A percentile compares a stretch with the other conserved stretches of the same genome.
phyloP scores from a whole-genome alignment of 2,329 filamentous ascomycete genomes.

The Geosmithia flava region DNA sequence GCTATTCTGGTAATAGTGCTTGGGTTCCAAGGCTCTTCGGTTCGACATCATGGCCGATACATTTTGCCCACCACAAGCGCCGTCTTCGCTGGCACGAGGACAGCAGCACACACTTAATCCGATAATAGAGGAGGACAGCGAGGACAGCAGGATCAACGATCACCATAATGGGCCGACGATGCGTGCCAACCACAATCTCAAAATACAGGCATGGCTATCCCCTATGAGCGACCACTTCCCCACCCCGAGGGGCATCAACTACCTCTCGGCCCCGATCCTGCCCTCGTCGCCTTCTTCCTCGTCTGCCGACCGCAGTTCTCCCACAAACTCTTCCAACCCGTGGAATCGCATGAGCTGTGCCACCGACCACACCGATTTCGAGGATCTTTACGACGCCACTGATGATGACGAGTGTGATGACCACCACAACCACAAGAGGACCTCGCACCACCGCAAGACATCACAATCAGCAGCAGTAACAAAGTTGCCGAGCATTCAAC shows the following conservation, averaged over 20 bases:
- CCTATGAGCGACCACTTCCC: conserved; percentile 56
- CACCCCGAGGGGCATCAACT: conserved; percentile 55
- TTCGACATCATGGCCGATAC: conserved; percentile 33
- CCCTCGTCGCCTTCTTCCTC: conserved; percentile 47
- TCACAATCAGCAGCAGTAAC: conserved; percentile 22
- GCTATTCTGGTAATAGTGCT: conserved; percentile 15
- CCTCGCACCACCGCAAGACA: conserved; percentile 21
- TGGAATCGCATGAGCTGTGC: conserved; percentile 53
- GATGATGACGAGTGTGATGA: conserved; percentile 52
- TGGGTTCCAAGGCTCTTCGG: conserved; percentile 7
- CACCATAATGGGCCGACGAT: not conserved
- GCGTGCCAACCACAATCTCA: conserved; percentile 19
- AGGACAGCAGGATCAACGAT: conserved; percentile 18
- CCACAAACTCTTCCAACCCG: conserved; percentile 40
- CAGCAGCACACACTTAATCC: conserved; percentile 45
- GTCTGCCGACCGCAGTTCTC: conserved; percentile 40
- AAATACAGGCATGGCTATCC: conserved; percentile 45
- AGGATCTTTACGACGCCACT: conserved; percentile 79
- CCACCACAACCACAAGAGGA: conserved; percentile 16
- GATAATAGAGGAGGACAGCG: conserved; percentile 47
- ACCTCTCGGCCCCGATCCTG: conserved; percentile 49
- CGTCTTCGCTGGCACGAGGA: conserved; percentile 43
- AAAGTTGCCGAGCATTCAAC: conserved; percentile 1
- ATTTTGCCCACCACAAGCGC: conserved; percentile 5
- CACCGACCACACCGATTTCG: conserved; percentile 62